These are phyloP conservation scores for Camellia granthamiana DNA, from an alignment of 148 eudicot genomes.

Conservation along the genomic window DNA sequence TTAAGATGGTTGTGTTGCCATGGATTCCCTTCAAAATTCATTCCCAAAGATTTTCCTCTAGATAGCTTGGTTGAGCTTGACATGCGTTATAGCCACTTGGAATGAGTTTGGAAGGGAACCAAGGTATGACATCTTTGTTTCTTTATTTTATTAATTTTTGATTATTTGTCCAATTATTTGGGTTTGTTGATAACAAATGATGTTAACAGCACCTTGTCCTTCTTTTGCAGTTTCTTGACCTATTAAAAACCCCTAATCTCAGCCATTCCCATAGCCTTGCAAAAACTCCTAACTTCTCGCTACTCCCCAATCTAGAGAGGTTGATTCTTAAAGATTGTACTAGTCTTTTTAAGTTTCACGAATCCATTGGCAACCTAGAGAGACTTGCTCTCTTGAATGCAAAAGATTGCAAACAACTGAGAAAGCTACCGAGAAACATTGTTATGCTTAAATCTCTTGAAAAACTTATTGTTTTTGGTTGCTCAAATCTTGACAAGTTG, in stretches of 20 bases:
- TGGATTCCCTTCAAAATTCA: background rate
- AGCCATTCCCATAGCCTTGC: background rate
- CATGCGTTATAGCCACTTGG: background rate
- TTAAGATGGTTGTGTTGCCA: no score
- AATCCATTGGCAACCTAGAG: no score
- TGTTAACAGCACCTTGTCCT: background rate
- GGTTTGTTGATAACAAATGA: no score
- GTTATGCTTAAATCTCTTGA: no score
- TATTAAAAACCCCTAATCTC: conserved; percentile 7
- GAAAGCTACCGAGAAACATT: no score
- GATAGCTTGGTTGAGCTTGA: conserved; percentile 14
- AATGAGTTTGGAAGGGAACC: conserved; percentile 1
- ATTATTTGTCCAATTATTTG: no score
- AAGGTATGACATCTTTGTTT: background rate
- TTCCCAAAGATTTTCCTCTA: conserved; percentile 1
- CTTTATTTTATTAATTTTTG: background rate
- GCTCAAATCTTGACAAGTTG: background rate
- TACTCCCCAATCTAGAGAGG: no score
- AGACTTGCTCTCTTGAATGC: no score
- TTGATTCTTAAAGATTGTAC: no score
- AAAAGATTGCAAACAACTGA: no score
- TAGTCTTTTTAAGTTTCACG: no score
- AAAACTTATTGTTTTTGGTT: background rate
- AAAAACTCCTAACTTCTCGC: no score
- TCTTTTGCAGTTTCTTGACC: background rate